Evolutionary conservation across 169 alveolate species (phyloP).

Genomic region (Plasmodium knowlesi): DNA sequence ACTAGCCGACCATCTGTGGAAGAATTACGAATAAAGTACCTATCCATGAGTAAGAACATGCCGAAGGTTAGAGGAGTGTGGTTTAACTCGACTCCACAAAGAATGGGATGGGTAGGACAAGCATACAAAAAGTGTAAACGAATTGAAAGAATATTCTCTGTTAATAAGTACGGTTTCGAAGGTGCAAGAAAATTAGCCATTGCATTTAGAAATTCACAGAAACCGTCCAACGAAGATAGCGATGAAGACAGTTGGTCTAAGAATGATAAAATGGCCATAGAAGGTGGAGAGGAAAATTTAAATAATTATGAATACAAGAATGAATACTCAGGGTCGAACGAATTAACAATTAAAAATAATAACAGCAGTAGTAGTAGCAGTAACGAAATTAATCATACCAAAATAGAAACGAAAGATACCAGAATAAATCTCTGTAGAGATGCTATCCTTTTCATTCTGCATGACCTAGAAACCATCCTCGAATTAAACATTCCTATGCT

Average conservation of each 20-base stretch:
- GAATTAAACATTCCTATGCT: constrained; percentile 83
- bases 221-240: constrained; percentile 79
- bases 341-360: neutral
- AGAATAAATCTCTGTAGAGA: constrained; percentile 83
- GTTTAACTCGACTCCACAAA: constrained; percentile 87
- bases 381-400: constrained; percentile 13
- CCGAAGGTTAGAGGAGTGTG: constrained; percentile 88
- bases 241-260: constrained; percentile 73
- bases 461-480: constrained; percentile 80
- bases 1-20: constrained; percentile 76
- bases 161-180: constrained; percentile 86
- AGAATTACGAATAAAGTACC: constrained; percentile 82
- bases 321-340: constrained; percentile 9
- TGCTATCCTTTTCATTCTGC: constrained; percentile 81
- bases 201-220: constrained; percentile 87
- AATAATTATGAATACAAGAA: constrained; percentile 54
- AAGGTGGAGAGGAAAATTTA: constrained; percentile 33
- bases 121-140: constrained; percentile 88
- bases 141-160: constrained; percentile 85
- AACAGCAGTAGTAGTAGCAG: neutral
- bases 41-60: constrained; percentile 81
- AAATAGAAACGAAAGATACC: constrained; percentile 48
- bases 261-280: constrained; percentile 35
- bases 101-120: constrained; percentile 91
- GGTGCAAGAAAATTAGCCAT: constrained; percentile 86